Conservation (phyloP, 495 filamentous ascomycete genomes). For the Penicillium canescens region DNA sequence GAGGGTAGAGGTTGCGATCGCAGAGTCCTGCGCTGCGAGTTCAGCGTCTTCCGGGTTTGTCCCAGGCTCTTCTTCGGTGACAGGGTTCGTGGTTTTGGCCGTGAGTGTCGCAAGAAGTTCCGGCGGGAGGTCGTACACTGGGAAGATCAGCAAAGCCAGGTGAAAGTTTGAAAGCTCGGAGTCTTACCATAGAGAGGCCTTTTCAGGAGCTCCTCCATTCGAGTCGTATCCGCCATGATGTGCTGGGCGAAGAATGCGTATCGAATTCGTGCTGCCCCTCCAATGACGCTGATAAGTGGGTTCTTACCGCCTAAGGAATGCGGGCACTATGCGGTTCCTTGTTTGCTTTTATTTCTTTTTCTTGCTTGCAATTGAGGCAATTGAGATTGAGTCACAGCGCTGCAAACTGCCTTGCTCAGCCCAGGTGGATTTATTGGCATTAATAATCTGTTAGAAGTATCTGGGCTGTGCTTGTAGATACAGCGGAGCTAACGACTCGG, state of each 20-base stretch:
- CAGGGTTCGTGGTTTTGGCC: constrained; percentile 48
- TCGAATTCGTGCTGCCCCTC: constrained; percentile 15
- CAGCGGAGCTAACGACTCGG: constrained; percentile 1
- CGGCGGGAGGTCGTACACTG: constrained; percentile 84
- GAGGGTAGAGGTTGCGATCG: constrained; percentile 64
- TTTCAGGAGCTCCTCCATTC: constrained; percentile 56
- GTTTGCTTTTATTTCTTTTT: background rate
- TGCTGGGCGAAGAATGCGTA: constrained; percentile 9
- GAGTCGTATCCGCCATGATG: constrained; percentile 22
- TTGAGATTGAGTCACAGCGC: background rate
- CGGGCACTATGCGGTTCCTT: constrained; percentile 1
- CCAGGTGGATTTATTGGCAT: background rate
- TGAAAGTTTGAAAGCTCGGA: background rate
- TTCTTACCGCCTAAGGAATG: constrained; percentile 22
- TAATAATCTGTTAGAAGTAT: background rate
- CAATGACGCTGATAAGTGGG: constrained; percentile 20
- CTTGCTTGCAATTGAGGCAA: background rate
- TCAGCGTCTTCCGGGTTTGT: constrained; percentile 19
- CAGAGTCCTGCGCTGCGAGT: constrained; percentile 38
- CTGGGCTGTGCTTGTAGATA: constrained; percentile 3
- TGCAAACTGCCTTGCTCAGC: background rate
- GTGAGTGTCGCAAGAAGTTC: constrained; percentile 72
- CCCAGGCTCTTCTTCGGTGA: constrained; percentile 24
- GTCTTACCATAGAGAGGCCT: constrained; percentile 60
- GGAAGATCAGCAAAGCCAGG: constrained; percentile 17